Evolutionary conservation across 495 filamentous ascomycete genomes (phyloP), one percentile per base, ranked within the genome.

Genomic region (Baudoinia panamericana): DNA sequence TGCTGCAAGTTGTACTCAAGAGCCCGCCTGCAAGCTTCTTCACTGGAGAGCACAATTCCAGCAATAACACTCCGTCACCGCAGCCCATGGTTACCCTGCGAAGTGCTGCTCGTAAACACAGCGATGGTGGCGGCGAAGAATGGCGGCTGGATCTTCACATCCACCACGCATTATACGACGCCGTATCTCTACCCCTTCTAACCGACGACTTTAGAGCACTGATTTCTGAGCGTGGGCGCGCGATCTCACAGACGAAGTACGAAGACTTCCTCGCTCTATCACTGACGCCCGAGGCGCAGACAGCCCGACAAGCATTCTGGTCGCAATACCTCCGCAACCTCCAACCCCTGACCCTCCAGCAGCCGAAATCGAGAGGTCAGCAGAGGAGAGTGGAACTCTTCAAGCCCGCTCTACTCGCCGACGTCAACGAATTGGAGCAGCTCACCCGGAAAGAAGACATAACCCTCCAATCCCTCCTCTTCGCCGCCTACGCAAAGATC

Each of bases 131-230:
- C 41, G n/a, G n/a, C n/a, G n/a, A n/a, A n/a, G n/a, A n/a, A n/a
- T 53, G 39, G 43, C 21, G 32, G 0, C 46, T 62, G 20, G 42
- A 54, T 8, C 50, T 82, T 2, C 66, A 63, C 6, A 70, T 84
- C 9, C 74, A 77, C 49, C 75, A 78, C 51, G 70, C 70, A 10
- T 48, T 77, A 1, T 78, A 78, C 48, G 76, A 80, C 44, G 69
- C 66, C 8, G 63, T 73, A 44, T 69, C 69, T 34, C 56, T 78
- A 30, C 66, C 65, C 10, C 48, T 65, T 2, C 40, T 78, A 11
- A 49, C 75, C 1, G 33, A 62, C 6, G 55, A 66, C 32, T 58
- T 74, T 2, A 41, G 67, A 41, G 30, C 42, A 4, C 59, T 48
- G 11, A 10, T 63, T 5, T 67, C 56, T n/a, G 42, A 34, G 25